Percentiles rank a stretch among this genome's conserved stretches.
These are phyloP conservation scores for Rhipidocladum racemiflorum DNA, from an alignment of 176 grass and related monocot genomes.

Conservation along the genomic window DNA sequence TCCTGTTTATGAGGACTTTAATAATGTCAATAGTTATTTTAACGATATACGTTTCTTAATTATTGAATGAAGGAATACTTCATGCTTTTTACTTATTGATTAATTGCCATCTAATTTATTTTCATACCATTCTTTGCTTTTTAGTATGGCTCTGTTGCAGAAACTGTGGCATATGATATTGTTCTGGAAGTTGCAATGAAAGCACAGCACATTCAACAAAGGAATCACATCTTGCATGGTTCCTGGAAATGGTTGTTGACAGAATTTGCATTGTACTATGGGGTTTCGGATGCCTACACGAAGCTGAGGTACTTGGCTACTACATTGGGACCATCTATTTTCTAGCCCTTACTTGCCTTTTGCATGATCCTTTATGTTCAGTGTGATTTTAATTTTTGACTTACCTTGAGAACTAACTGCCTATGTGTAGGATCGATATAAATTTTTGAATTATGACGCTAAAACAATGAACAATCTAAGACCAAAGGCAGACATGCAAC, in stretches of 20 bases:
- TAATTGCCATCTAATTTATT: conserved; percentile 18
- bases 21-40: neutral
- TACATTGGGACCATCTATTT: neutral
- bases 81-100: neutral
- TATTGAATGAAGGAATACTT: neutral
- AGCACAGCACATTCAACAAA: conserved; percentile 73
- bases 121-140: conserved; percentile 42
- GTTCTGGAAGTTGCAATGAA: conserved; percentile 98
- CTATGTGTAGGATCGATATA: too few relatives aligned
- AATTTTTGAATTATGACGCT: too few relatives aligned
- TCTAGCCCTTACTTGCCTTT: conserved; percentile 6
- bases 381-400: conserved; percentile 14
- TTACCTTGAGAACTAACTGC: neutral
- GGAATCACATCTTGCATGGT: conserved; percentile 75
- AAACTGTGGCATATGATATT: conserved; percentile 98
- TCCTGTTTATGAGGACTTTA: neutral
- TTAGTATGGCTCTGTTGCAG: conserved; percentile 91
- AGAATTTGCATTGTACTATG: conserved; percentile 94
- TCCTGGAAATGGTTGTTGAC: conserved; percentile 93
- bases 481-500: too few relatives aligned
- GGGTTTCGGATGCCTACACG: conserved; percentile 92
- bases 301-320: conserved; percentile 70
- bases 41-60: neutral
- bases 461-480: too few relatives aligned
- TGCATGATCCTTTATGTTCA: neutral